A percentile compares a stretch with the other conserved stretches of the same genome.
These are phyloP conservation scores for Epichloe typhina DNA, from an alignment of 2,329 filamentous ascomycete genomes.

Conservation along the genomic window DNA sequence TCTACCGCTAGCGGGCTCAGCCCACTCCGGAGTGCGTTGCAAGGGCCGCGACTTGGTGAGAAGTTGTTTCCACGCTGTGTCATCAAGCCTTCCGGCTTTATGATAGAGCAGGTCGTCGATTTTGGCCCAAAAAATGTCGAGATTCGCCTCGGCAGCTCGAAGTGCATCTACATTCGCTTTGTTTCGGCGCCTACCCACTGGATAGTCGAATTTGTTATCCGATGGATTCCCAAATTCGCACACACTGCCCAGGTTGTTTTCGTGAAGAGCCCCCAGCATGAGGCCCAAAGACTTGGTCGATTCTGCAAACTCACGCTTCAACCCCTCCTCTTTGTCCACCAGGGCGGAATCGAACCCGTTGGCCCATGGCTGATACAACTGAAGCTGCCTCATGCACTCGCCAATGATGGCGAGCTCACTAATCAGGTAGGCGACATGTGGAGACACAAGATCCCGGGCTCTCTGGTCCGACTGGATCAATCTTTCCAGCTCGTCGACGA, in stretches of 20 bases:
- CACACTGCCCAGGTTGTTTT: slow-evolving; percentile 6
- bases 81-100: slow-evolving; percentile 1
- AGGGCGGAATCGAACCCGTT: slow-evolving; percentile 21
- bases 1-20: slow-evolving; percentile 18
- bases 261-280: slow-evolving; percentile 8
- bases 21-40: slow-evolving; percentile 36
- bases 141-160: slow-evolving; percentile 27
- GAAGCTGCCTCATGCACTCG: slow-evolving; percentile 30
- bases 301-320: slow-evolving; percentile 16
- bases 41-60: slow-evolving; percentile 23
- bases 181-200: slow-evolving; percentile 30
- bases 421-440: slow-evolving; percentile 21
- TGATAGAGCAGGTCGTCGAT: not conserved
- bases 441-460: slow-evolving; percentile 24
- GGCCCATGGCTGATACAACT: slow-evolving; percentile 36
- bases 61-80: slow-evolving; percentile 8
- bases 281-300: slow-evolving; percentile 5
- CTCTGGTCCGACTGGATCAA: slow-evolving; percentile 24
- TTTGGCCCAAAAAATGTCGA: slow-evolving; percentile 5
- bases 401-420: slow-evolving; percentile 32
- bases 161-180: slow-evolving; percentile 30
- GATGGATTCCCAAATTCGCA: slow-evolving; percentile 19
- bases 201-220: slow-evolving; percentile 28
- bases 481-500: slow-evolving; percentile 36
- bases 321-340: slow-evolving; percentile 10